Evolutionary conservation across 2,329 filamentous ascomycete genomes (phyloP).

Genomic region (Aschersonia sp.): DNA sequence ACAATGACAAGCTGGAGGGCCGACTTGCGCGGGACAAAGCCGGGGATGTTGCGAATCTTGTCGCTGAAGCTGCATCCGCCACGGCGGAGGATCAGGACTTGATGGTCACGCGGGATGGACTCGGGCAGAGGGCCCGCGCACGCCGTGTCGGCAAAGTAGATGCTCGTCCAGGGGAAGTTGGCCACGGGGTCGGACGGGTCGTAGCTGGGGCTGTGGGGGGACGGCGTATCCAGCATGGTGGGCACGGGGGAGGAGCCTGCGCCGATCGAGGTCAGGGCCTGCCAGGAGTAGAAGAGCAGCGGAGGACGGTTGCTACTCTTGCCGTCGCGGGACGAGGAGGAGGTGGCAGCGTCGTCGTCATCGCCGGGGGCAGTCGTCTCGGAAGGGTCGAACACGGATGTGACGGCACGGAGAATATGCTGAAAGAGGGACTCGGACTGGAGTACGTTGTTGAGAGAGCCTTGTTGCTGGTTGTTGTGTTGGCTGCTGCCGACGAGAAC

Average conservation of each 20-base stretch:
- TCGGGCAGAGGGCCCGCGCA: constrained; percentile 46
- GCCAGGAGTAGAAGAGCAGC: constrained; percentile 29
- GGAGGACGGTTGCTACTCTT: constrained; percentile 14
- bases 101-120: constrained; percentile 39
- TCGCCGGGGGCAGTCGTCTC: constrained; percentile 12
- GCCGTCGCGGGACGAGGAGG: not conserved
- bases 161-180: constrained; percentile 49
- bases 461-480: not conserved
- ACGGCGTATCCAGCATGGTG: constrained; percentile 41
- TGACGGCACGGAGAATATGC: constrained; percentile 30
- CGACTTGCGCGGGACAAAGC: constrained; percentile 44
- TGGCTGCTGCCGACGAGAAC: not conserved
- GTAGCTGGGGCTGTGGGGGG: constrained; percentile 26
- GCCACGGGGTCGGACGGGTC: constrained; percentile 19
- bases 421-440: constrained; percentile 27
- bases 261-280: constrained; percentile 38
- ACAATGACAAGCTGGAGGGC: constrained; percentile 71
- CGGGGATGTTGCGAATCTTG: constrained; percentile 76
- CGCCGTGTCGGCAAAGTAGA: constrained; percentile 57
- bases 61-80: constrained; percentile 73
- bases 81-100: constrained; percentile 69
- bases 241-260: constrained; percentile 55
- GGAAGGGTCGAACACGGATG: constrained; percentile 26
- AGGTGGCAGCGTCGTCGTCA: not conserved
- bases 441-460: not conserved